Percentiles rank a stretch among this genome's conserved stretches.
Evolutionary conservation across 2,329 filamentous ascomycete genomes (phyloP).

Genomic region (Aspergillus eucalypticola): DNA sequence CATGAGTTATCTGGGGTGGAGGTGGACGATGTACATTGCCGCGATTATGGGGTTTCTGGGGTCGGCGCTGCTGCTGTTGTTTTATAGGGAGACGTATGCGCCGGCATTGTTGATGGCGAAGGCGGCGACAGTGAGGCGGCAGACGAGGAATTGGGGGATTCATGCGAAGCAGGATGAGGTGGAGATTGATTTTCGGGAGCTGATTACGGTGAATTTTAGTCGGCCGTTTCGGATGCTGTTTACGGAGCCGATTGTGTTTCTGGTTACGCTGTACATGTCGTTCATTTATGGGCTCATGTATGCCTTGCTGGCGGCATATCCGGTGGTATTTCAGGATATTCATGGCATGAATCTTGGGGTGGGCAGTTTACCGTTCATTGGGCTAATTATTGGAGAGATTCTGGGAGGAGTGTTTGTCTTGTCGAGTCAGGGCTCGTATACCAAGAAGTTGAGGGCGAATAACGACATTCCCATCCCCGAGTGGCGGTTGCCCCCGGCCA

Average conservation of each 20-base stretch:
- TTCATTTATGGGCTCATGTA: slow-evolving; percentile 35
- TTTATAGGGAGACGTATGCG: slow-evolving; percentile 57
- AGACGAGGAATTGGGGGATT: slow-evolving; percentile 61
- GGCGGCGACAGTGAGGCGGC: slow-evolving; percentile 52
- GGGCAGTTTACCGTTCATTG: slow-evolving; percentile 30
- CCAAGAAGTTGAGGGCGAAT: slow-evolving; percentile 32
- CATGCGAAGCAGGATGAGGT: slow-evolving; percentile 57
- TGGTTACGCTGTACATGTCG: slow-evolving; percentile 33
- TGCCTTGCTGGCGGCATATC: slow-evolving; percentile 32
- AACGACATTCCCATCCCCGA: slow-evolving; percentile 34
- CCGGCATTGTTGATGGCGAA: slow-evolving; percentile 38
- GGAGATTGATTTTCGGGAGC: slow-evolving; percentile 50
- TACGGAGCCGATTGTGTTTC: slow-evolving; percentile 42
- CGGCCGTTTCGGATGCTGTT: slow-evolving; percentile 44
- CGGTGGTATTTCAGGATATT: slow-evolving; percentile 29
- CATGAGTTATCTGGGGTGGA: slow-evolving; percentile 51
- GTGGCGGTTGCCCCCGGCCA: slow-evolving; percentile 35
- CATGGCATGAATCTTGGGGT: slow-evolving; percentile 31
- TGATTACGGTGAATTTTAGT: slow-evolving; percentile 51
- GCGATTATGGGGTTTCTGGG: slow-evolving; percentile 55
- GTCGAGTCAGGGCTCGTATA: slow-evolving; percentile 28
- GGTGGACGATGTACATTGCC: slow-evolving; percentile 55
- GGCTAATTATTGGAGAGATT: slow-evolving; percentile 34
- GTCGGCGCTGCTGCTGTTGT: slow-evolving; percentile 38
- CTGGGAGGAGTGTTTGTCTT: slow-evolving; percentile 30